Conservation (phyloP, 2,329 filamentous ascomycete species). For the Aspergillus sp. region DNA sequence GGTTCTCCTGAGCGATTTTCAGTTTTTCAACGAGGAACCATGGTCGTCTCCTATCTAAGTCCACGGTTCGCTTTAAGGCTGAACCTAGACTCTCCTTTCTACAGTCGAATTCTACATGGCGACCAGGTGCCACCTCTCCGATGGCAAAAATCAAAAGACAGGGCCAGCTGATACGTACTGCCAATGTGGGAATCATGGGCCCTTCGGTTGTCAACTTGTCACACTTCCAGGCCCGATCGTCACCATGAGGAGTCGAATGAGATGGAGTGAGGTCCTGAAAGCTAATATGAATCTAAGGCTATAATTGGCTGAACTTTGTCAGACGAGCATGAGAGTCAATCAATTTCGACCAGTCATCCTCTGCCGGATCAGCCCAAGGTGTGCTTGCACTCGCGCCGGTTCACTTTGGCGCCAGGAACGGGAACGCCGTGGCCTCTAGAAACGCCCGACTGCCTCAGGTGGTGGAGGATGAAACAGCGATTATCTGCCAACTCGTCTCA, state of each 20-base stretch:
- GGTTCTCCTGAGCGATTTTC: not conserved
- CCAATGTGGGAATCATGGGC: not conserved
- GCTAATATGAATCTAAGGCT: not conserved
- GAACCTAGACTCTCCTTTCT: not conserved
- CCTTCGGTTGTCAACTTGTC: not conserved
- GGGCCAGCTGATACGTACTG: conserved; percentile 1
- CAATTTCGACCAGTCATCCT: conserved; percentile 7
- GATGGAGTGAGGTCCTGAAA: not conserved
- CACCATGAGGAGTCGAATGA: conserved; percentile 1
- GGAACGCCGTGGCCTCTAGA: conserved; percentile 17
- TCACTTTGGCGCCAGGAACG: conserved; percentile 20
- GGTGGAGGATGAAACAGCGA: conserved; percentile 20
- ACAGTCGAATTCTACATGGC: not conserved
- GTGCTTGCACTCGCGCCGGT: conserved; percentile 7
- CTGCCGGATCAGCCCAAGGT: not conserved
- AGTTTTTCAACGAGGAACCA: not conserved
- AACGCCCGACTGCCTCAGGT: conserved; percentile 18
- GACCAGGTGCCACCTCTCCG: not conserved
- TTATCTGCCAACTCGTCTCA: conserved; percentile 11
- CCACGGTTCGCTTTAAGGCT: not conserved
- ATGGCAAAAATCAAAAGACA: not conserved
- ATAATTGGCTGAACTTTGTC: conserved; percentile 3
- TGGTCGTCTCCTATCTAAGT: not conserved
- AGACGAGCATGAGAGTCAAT: conserved; percentile 4
- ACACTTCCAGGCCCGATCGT: not conserved